Evolutionary conservation across 2,329 filamentous ascomycete genomes (phyloP), one percentile per base, ranked within the genome.

Genomic region (Diplodia sapinea): DNA sequence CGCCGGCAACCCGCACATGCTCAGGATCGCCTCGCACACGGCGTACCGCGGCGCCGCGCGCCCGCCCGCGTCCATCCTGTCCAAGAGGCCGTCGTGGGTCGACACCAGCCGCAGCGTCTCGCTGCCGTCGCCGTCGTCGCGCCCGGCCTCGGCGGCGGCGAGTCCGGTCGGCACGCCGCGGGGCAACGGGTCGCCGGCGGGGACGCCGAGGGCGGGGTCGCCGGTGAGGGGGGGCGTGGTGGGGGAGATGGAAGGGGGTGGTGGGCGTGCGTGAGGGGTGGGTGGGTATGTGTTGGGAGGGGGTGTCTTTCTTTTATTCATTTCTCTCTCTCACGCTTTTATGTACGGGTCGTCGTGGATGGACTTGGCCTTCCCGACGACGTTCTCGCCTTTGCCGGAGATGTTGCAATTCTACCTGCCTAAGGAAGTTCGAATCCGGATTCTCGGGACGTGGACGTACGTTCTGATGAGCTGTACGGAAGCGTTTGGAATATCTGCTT

Each of bases 191-290:
- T n/a, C 43, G 2, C 43, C 43, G 0, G 17, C 15, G 0, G 40
- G 40, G 5, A 9, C 33, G 6, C 8, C 33, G 33, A 8, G 33
- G 33, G 8, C 8, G 33, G 1, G 33, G 33, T 36, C 33, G 33
- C 33, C 33, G 33, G 33, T 11, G 33, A 36, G 33, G 17, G 29
- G 6, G 1, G 6, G 49, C n/a, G 67, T 70, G 69, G 63, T 67
- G 68, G 3, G 76, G 76, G 1, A 76, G 77, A 68, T 67, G 72
- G 52, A 69, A 71, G 4, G 20, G 36, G 15, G 13, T 13, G 23
- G 36, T 17, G 66, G 65, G 76, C 29, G 54, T 70, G 68, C 73
- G 77, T 89, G 38, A 11, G 5, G 36, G 13, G 23, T 23, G 23
- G 23, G 23, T 23, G 2, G 23, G 23, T 23, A 23, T 23, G 23